Conservation (phyloP, 805 yeast species). For the Middelhovenomyces tepae region DNA sequence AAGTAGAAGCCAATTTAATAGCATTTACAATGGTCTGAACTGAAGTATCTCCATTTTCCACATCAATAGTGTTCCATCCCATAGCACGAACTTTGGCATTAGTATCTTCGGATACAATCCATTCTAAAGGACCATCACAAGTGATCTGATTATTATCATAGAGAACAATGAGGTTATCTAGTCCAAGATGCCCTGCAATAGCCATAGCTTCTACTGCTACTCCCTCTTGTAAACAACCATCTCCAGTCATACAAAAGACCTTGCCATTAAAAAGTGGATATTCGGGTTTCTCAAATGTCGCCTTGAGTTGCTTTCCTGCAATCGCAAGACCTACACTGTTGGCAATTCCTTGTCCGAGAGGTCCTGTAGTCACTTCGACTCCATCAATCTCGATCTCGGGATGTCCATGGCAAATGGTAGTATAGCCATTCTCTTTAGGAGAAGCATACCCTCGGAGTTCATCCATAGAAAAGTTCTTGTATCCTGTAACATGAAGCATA, state of each 20-base stretch:
- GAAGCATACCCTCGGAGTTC: constrained; percentile 31
- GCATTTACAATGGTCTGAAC: constrained; percentile 29
- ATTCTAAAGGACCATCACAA: constrained; percentile 32
- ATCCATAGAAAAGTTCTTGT: constrained; percentile 31
- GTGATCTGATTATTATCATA: constrained; percentile 33
- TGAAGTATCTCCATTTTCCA: constrained; percentile 27
- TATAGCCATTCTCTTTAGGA: constrained; percentile 15
- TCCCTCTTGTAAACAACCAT: constrained; percentile 37
- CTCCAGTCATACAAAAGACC: constrained; percentile 32
- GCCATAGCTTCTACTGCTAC: constrained; percentile 33
- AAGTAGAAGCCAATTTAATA: constrained; percentile 26
- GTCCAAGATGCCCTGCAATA: constrained; percentile 32
- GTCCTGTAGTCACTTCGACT: constrained; percentile 34
- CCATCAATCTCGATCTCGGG: constrained; percentile 33
- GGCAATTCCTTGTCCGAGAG: constrained; percentile 36
- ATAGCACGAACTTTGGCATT: constrained; percentile 28
- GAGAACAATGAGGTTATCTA: constrained; percentile 30
- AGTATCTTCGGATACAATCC: constrained; percentile 29
- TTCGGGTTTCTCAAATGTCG: constrained; percentile 29
- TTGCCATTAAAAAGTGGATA: constrained; percentile 25
- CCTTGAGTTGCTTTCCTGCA: constrained; percentile 30
- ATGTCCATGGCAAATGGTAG: constrained; percentile 32
- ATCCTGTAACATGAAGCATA: constrained; percentile 27
- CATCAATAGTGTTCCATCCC: constrained; percentile 32
- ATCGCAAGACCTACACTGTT: constrained; percentile 35